Evolutionary conservation across 345 rosid species (phyloP), one percentile per base, ranked within the genome.

Genomic region (Euclidium syriacum): DNA sequence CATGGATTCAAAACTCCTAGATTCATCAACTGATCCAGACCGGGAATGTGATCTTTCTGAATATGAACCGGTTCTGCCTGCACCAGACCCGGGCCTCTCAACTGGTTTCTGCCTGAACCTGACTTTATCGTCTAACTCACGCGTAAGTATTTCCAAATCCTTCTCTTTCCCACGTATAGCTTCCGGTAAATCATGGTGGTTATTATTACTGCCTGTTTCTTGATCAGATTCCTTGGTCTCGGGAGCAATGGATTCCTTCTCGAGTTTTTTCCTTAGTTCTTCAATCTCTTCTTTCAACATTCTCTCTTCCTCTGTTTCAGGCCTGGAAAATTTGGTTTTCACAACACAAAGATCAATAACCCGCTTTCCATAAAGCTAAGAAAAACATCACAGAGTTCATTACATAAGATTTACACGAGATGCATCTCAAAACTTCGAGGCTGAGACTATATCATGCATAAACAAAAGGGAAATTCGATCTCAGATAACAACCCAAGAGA

Each of bases 291-390:
- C 89, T 70, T 80, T 83, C 76, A 87, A 63, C 35, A 57, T 58
- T 67, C 73, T 90, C 77, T 90, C 97, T 65, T 85, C 91, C 68
- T 79, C 95, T 6, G 96, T 79, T 76, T 84, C 83, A 64, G 83
- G 86, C 85, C 99, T 94, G 78, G 74, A 81, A 70, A 35, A 72
- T 0, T 26, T 33, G 60, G 22, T 34, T 52, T 62, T n/a, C 51
- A 44, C 41, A 36, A 53, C 14, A 62, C 51, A 38, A 38, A 36
- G 42, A 46, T 54, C 58, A 70, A 35, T 43, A 43, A 11, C 51
- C 51, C 5, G 10, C 41, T 12, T 29, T 27, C 12, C 22, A 12
- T 33, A 39, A 51, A 25, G 20, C 41, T 24, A 5, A 3, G 22
- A 25, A 20, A 29, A 42, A 3, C 25, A 68, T 12, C 20, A 59